phyloP scores from a whole-genome alignment of 805 yeast genomes.

The Cyberlindnera suaveolens region DNA sequence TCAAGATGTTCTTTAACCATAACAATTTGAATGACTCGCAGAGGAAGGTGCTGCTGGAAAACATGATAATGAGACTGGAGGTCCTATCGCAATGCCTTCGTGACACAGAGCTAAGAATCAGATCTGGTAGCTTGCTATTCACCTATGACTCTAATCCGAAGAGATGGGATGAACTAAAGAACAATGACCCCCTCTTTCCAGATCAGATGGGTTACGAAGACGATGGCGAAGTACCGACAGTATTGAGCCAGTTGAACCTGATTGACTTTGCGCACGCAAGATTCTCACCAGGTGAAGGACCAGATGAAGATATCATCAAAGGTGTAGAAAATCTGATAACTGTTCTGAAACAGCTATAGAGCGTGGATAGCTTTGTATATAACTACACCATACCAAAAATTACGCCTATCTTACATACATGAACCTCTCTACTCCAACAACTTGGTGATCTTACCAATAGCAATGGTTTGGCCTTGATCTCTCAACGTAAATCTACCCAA shows the following conservation, averaged over 20 bases:
- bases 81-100: constrained; percentile 59
- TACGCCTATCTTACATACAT: background rate
- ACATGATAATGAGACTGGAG: constrained; percentile 55
- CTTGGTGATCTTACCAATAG: constrained; percentile 96
- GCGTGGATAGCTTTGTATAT: background rate
- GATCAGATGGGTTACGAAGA: constrained; percentile 29
- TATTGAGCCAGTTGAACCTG: constrained; percentile 54
- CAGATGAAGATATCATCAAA: constrained; percentile 61
- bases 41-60: constrained; percentile 33
- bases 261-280: constrained; percentile 92
- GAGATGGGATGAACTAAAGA: constrained; percentile 42
- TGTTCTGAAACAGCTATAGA: background rate
- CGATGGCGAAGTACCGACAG: constrained; percentile 25
- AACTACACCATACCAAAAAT: background rate
- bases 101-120: constrained; percentile 55
- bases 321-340: constrained; percentile 68
- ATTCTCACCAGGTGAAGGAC: constrained; percentile 53
- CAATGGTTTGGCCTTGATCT: constrained; percentile 97
- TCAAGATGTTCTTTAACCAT: constrained; percentile 40
- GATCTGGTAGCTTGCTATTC: constrained; percentile 69
- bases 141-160: constrained; percentile 61
- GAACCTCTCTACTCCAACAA: constrained; percentile 45
- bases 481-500: constrained; percentile 97
- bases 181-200: constrained; percentile 35
- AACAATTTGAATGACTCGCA: constrained; percentile 27